These are phyloP conservation scores for Steccherinum ochraceum DNA, from an alignment of 768 basidiomycete species.

Conservation along the genomic window DNA sequence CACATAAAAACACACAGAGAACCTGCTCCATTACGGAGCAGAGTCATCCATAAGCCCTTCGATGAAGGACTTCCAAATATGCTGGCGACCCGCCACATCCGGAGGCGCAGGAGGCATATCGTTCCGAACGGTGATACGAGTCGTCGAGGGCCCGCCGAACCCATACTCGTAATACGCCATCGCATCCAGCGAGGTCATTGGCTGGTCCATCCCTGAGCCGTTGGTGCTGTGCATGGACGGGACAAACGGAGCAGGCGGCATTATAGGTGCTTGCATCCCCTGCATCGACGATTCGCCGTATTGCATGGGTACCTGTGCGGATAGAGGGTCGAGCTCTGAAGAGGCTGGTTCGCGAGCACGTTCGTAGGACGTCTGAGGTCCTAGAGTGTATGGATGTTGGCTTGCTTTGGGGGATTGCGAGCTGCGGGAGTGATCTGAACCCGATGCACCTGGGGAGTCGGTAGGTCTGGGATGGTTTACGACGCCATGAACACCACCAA, in stretches of 20 bases:
- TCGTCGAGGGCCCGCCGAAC: not conserved
- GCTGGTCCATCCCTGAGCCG: not conserved
- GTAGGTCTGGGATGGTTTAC: not conserved
- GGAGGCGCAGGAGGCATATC: not conserved
- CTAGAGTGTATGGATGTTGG: not conserved
- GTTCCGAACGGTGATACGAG: not conserved
- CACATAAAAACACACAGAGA: not conserved
- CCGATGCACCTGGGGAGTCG: not conserved
- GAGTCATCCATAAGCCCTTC: not conserved
- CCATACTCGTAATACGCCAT: not conserved
- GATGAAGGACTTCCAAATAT: slow-evolving; percentile 1
- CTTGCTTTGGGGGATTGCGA: not conserved
- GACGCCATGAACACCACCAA: not conserved
- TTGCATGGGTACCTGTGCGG: not conserved
- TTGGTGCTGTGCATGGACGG: not conserved
- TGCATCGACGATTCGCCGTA: not conserved
- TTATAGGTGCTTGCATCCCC: not conserved
- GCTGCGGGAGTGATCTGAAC: not conserved
- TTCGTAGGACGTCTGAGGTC: not conserved
- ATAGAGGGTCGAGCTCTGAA: not conserved
- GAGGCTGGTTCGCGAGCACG: not conserved
- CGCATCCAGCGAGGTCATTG: not conserved
- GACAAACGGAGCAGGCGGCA: not conserved
- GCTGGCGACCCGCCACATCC: not conserved
- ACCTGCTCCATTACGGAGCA: not conserved